Percentiles rank a stretch among this genome's conserved stretches.
Evolutionary conservation across 441 rosid species (phyloP).

Genomic region (Syzygium syzygioides): DNA sequence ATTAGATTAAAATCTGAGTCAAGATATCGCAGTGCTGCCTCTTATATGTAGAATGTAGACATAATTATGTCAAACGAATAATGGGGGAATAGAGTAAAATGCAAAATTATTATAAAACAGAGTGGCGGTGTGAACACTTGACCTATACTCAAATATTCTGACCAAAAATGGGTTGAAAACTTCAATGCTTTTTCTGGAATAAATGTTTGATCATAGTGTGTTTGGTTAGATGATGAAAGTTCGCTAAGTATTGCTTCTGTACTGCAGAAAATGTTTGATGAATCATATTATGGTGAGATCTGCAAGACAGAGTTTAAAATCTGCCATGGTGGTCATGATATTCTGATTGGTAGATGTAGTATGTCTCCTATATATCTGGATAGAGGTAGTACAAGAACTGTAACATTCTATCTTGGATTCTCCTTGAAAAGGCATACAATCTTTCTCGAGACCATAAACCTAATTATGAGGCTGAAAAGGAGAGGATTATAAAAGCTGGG

Average conservation of each 20-base stretch:
- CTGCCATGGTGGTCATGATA: not conserved
- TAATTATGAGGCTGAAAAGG: conserved; percentile 88
- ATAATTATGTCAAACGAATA: no score
- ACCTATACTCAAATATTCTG: not conserved
- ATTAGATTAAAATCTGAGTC: not conserved
- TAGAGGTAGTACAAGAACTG: not conserved
- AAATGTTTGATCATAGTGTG: no score
- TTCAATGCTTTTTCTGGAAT: no score
- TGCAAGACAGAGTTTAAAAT: not conserved
- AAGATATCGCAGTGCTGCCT: not conserved
- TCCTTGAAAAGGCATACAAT: conserved; percentile 53
- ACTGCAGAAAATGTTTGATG: no score
- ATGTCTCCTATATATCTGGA: not conserved
- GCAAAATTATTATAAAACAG: no score
- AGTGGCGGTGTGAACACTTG: not conserved
- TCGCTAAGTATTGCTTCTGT: no score
- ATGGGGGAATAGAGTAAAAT: not conserved
- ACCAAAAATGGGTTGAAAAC: no score
- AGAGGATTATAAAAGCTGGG: conserved; percentile 91
- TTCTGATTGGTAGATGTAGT: not conserved
- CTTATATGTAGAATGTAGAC: not conserved
- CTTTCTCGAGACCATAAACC: conserved; percentile 98
- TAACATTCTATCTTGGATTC: not conserved
- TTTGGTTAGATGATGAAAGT: no score
- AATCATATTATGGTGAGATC: no score